These are phyloP conservation scores for Kurtzmaniella cleridarum DNA, from an alignment of 805 yeast genomes.

Conservation along the genomic window DNA sequence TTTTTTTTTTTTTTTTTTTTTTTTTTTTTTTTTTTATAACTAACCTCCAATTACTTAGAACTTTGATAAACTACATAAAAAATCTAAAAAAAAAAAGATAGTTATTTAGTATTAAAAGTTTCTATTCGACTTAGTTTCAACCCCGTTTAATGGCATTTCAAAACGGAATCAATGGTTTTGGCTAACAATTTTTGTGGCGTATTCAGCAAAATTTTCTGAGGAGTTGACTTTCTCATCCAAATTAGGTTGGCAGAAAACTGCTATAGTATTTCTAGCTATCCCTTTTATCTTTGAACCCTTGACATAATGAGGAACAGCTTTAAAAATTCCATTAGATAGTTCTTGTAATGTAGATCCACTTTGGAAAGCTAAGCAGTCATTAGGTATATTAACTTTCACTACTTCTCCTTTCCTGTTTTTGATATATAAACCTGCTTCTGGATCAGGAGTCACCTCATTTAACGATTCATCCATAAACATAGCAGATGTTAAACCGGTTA, in stretches of 20 bases:
- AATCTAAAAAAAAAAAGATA: no score
- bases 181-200: slow-evolving; percentile 35
- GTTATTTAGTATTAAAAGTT: no score
- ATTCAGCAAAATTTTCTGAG: slow-evolving; percentile 45
- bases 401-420: slow-evolving; percentile 37
- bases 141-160: no score
- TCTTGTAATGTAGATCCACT: slow-evolving; percentile 54
- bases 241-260: slow-evolving; percentile 59
- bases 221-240: slow-evolving; percentile 43
- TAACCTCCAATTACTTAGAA: no score
- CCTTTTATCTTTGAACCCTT: slow-evolving; percentile 32
- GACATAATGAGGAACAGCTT: slow-evolving; percentile 57
- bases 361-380: slow-evolving; percentile 54
- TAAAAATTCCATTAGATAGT: slow-evolving; percentile 43
- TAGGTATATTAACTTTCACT: slow-evolving; percentile 49
- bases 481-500: slow-evolving; percentile 56
- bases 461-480: slow-evolving; percentile 38
- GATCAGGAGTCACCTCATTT: slow-evolving; percentile 34
- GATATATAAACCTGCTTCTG: slow-evolving; percentile 47
- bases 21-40: no score
- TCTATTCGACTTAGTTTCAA: no score
- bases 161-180: slow-evolving; percentile 28
- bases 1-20: no score
- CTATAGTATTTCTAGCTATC: slow-evolving; percentile 50
- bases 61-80: no score